Evolutionary conservation across 768 basidiomycete species (phyloP).

Genomic region (Russula abietina): DNA sequence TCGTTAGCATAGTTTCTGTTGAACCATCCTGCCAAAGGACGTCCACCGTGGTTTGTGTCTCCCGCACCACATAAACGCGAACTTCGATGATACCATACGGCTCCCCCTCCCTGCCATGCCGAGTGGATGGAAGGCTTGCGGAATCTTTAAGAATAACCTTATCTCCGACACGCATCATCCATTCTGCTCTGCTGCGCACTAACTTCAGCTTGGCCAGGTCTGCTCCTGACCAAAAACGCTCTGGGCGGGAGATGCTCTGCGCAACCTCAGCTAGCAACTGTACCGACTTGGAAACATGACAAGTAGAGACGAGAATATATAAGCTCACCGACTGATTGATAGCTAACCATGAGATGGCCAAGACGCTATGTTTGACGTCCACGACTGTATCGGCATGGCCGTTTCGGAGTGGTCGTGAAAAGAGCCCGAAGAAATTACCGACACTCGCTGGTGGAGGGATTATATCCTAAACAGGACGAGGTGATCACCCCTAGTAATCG

Average conservation of each 20-base stretch:
- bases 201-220: slow-evolving; percentile 61
- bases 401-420: slow-evolving; percentile 41
- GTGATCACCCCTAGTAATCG: background rate
- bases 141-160: slow-evolving; percentile 55
- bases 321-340: slow-evolving; percentile 72
- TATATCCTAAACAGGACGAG: slow-evolving; percentile 48
- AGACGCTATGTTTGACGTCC: slow-evolving; percentile 65
- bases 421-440: slow-evolving; percentile 42
- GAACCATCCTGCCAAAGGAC: slow-evolving; percentile 88
- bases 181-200: slow-evolving; percentile 52
- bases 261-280: slow-evolving; percentile 60
- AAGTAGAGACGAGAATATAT: background rate
- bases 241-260: slow-evolving; percentile 55
- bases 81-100: slow-evolving; percentile 44
- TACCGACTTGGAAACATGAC: slow-evolving; percentile 9
- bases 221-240: slow-evolving; percentile 65
- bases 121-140: slow-evolving; percentile 46
- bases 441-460: slow-evolving; percentile 48
- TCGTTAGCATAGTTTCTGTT: slow-evolving; percentile 53
- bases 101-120: slow-evolving; percentile 51
- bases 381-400: slow-evolving; percentile 57
- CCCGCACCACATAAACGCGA: slow-evolving; percentile 55
- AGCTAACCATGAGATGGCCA: slow-evolving; percentile 82
- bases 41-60: slow-evolving; percentile 62
- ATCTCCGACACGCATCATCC: slow-evolving; percentile 68